Conservation (phyloP, 306 rosid genomes). For the Vicia sativa region DNA sequence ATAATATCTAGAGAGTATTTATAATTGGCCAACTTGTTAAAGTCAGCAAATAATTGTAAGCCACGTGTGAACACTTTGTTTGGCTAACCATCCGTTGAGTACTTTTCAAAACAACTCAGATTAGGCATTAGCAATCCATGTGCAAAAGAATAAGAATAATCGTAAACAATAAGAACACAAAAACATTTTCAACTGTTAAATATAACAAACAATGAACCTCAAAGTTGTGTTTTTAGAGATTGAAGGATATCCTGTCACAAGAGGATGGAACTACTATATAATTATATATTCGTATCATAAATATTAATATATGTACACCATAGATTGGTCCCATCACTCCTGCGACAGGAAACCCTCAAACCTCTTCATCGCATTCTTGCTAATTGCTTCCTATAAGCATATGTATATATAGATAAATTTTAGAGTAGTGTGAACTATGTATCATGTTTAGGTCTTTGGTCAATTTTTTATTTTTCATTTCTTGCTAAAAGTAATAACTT, state of each 20-base stretch:
- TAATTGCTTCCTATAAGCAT: not conserved
- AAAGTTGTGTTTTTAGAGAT: not conserved
- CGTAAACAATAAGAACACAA: no score
- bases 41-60: no score
- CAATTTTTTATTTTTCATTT: not conserved
- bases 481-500: not conserved
- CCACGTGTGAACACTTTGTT: no score
- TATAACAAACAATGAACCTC: not conserved
- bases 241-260: not conserved
- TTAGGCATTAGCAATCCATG: no score
- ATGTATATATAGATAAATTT: conserved; percentile 31
- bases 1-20: no score
- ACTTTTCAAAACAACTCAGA: no score
- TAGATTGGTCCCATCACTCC: conserved; percentile 37
- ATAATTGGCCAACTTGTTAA: no score
- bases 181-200: not conserved
- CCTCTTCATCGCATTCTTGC: not conserved
- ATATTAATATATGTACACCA: not conserved
- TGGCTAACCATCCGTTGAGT: no score
- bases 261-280: not conserved
- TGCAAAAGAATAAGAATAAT: no score
- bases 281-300: not conserved
- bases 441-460: no score
- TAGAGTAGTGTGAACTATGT: not conserved
- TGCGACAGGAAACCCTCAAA: conserved; percentile 37